Percentiles rank a stretch among this genome's conserved stretches.
Conservation (phyloP, 2,329 filamentous ascomycete genomes). For the Botryotinia calthae region DNA sequence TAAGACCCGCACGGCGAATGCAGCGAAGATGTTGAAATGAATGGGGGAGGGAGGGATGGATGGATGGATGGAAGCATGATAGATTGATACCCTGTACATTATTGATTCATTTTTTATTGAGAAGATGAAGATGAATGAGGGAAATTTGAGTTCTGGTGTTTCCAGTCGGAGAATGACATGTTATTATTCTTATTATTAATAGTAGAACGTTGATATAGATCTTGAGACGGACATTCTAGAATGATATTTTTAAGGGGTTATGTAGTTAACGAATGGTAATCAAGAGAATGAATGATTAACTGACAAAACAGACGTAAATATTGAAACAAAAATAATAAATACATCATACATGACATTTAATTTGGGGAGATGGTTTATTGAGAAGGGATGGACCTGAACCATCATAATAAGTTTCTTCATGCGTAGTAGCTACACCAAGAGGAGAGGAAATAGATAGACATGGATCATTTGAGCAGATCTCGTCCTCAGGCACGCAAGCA, state of each 20-base stretch:
- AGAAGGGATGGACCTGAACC: slow-evolving; percentile 10
- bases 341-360: neutral
- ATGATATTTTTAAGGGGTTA: neutral
- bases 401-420: slow-evolving; percentile 11
- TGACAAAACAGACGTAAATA: neutral
- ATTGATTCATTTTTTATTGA: neutral
- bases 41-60: neutral
- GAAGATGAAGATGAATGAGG: neutral
- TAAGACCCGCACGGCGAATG: slow-evolving; percentile 57
- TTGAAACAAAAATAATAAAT: neutral
- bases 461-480: neutral
- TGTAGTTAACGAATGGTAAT: neutral
- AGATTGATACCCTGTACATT: neutral
- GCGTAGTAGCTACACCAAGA: neutral
- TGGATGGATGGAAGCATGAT: neutral
- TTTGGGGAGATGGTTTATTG: neutral
- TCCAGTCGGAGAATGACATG: neutral
- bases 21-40: slow-evolving; percentile 37
- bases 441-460: no score
- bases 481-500: neutral
- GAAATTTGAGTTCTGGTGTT: neutral
- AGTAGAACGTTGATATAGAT: neutral
- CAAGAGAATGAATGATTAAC: neutral
- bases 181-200: neutral
- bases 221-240: neutral